Conservation (phyloP, 768 basidiomycete genomes). For the Leccinum disarticulatum region DNA sequence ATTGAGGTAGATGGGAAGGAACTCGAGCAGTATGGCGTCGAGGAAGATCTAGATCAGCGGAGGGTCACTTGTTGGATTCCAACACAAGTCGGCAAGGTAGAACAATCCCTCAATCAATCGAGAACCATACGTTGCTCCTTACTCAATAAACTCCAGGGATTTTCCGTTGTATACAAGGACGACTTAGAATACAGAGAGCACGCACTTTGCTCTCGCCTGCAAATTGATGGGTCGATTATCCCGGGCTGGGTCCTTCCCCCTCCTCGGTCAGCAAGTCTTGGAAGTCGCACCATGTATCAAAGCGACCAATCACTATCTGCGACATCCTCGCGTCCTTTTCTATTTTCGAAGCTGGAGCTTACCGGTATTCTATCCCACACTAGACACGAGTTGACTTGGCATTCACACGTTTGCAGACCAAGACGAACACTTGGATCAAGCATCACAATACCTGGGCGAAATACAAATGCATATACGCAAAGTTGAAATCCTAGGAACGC, state of each 20-base stretch:
- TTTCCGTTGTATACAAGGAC: conserved; percentile 28
- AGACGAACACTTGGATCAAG: conserved; percentile 21
- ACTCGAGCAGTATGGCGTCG: conserved; percentile 28
- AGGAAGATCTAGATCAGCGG: conserved; percentile 13
- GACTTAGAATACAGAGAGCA: conserved; percentile 4
- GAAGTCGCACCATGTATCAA: conserved; percentile 8
- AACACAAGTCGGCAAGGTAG: conserved; percentile 29
- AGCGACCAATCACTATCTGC: conserved; percentile 6
- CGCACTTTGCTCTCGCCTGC: conserved; percentile 3
- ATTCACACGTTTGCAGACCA: conserved; percentile 26
- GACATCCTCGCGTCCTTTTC: conserved; percentile 21
- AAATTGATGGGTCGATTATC: conserved; percentile 21
- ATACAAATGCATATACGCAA: conserved; percentile 17
- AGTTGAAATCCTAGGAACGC: not conserved
- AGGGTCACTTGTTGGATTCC: conserved; percentile 32
- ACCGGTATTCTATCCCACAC: conserved; percentile 24
- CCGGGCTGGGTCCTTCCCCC: conserved; percentile 9
- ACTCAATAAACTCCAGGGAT: conserved; percentile 17
- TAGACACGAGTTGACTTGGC: too few relatives aligned
- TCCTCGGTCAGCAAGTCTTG: not conserved
- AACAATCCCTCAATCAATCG: not conserved
- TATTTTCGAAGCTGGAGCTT: conserved; percentile 28
- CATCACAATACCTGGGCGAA: conserved; percentile 22
- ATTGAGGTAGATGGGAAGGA: conserved; percentile 28
- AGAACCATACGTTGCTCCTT: not conserved